Conservation (phyloP, 2,329 filamentous ascomycete species). For the Colletotrichum tofieldiae region DNA sequence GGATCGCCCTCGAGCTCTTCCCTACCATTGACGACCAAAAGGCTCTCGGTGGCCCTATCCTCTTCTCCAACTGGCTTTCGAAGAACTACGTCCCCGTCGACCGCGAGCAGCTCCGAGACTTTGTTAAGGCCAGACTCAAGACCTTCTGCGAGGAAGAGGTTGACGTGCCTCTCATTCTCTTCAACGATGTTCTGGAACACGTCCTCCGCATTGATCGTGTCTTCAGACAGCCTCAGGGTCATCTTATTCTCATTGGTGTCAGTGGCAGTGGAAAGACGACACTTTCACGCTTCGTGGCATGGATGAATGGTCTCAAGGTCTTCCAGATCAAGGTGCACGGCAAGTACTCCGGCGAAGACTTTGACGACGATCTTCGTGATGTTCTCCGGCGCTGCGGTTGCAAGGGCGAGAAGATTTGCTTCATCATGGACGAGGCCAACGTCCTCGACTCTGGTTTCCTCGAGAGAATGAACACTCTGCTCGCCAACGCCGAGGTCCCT, state of each 20-base stretch:
- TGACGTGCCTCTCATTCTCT: slow-evolving; percentile 97
- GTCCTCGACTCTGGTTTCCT: slow-evolving; percentile 98
- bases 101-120: slow-evolving; percentile 93
- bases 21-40: slow-evolving; percentile 93
- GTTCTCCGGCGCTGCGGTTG: slow-evolving; percentile 95
- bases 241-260: slow-evolving; percentile 98
- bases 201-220: slow-evolving; percentile 98
- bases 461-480: slow-evolving; percentile 98
- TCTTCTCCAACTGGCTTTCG: slow-evolving; percentile 99
- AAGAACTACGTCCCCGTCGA: slow-evolving; percentile 99
- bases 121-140: slow-evolving; percentile 95
- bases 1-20: slow-evolving; percentile 92
- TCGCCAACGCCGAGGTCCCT: slow-evolving; percentile 99
- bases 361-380: slow-evolving; percentile 96
- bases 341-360: slow-evolving; percentile 98
- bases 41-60: slow-evolving; percentile 91
- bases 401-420: slow-evolving; percentile 99
- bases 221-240: slow-evolving; percentile 97
- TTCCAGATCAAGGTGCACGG: slow-evolving; percentile 99
- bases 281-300: slow-evolving; percentile 96
- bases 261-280: slow-evolving; percentile 99
- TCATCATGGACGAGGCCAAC: slow-evolving; percentile 99
- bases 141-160: slow-evolving; percentile 99
- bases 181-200: slow-evolving; percentile 98
- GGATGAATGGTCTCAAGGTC: slow-evolving; percentile 99